Conservation (phyloP, 495 filamentous ascomycete species). For the Penicilliopsis zonata region DNA sequence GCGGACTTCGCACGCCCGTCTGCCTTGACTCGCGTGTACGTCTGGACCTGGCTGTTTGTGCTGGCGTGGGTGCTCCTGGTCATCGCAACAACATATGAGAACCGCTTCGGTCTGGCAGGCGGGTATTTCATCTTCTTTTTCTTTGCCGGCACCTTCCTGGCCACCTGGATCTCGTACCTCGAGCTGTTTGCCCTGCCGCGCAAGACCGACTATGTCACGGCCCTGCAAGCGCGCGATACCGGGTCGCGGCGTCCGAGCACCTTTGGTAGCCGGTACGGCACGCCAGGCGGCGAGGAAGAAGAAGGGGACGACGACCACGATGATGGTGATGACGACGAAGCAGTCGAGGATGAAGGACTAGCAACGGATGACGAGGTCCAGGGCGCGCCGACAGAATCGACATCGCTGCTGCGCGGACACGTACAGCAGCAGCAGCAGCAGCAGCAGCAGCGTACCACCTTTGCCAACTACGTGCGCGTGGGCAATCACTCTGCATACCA, state of each 20-base stretch:
- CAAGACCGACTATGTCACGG: constrained; percentile 49
- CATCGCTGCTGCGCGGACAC: constrained; percentile 61
- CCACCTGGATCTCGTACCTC: constrained; percentile 57
- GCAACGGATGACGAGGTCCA: too few species aligned
- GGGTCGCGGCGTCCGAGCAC: constrained; percentile 29
- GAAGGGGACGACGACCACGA: constrained; percentile 17
- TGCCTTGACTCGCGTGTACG: constrained; percentile 72
- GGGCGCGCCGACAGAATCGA: constrained; percentile 70
- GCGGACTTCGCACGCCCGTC: constrained; percentile 76
- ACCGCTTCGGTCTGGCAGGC: constrained; percentile 56
- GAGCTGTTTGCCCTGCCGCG: constrained; percentile 71
- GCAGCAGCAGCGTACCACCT: constrained; percentile 53
- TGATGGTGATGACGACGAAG: constrained; percentile 31
- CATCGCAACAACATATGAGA: constrained; percentile 57
- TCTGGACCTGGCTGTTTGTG: constrained; percentile 70
- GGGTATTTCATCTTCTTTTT: constrained; percentile 79
- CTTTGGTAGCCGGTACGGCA: constrained; percentile 26
- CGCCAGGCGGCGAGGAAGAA: constrained; percentile 19
- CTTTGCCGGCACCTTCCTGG: constrained; percentile 61
- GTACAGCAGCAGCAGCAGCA: too few species aligned
- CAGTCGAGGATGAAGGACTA: constrained; percentile 42
- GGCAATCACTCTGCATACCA: constrained; percentile 17
- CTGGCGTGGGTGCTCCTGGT: constrained; percentile 63
- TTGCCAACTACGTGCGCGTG: constrained; percentile 53
- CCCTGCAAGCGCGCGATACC: constrained; percentile 9